These are phyloP conservation scores for Agaricus blazei DNA, from an alignment of 768 basidiomycete species.

Conservation along the genomic window DNA sequence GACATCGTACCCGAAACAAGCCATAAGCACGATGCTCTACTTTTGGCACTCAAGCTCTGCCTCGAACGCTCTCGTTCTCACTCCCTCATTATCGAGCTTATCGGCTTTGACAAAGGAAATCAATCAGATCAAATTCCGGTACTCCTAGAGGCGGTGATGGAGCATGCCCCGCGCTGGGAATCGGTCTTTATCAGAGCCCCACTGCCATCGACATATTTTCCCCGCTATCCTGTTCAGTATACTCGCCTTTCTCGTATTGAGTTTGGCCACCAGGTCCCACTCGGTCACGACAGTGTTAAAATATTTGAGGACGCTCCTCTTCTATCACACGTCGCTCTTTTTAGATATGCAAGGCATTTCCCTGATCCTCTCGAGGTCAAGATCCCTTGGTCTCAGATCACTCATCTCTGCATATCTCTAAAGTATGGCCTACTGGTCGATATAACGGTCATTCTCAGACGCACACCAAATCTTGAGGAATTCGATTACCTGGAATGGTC, in stretches of 20 bases:
- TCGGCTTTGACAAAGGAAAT: not conserved
- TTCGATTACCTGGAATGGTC: not conserved
- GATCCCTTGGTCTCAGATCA: not conserved
- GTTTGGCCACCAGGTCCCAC: not conserved
- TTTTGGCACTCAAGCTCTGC: not conserved
- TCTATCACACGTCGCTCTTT: not conserved
- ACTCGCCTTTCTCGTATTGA: not conserved
- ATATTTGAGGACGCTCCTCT: slow-evolving; percentile 1
- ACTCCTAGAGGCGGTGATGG: not conserved
- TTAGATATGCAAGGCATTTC: not conserved
- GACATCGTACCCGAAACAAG: not conserved
- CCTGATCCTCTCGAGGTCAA: not conserved
- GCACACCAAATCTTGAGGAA: not conserved
- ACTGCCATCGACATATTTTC: not conserved
- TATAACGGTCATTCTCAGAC: not conserved
- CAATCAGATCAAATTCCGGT: not conserved
- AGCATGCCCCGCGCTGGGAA: not conserved
- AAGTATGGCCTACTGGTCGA: not conserved
- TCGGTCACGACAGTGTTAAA: not conserved
- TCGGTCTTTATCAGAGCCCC: not conserved
- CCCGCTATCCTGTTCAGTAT: not conserved
- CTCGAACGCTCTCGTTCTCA: not conserved
- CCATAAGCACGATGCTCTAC: not conserved
- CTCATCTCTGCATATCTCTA: not conserved
- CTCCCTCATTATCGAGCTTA: not conserved